Percentiles rank a stretch among this genome's conserved stretches.
Evolutionary conservation across 2,329 filamentous ascomycete species (phyloP).

Genomic region (Epichloe typhina): DNA sequence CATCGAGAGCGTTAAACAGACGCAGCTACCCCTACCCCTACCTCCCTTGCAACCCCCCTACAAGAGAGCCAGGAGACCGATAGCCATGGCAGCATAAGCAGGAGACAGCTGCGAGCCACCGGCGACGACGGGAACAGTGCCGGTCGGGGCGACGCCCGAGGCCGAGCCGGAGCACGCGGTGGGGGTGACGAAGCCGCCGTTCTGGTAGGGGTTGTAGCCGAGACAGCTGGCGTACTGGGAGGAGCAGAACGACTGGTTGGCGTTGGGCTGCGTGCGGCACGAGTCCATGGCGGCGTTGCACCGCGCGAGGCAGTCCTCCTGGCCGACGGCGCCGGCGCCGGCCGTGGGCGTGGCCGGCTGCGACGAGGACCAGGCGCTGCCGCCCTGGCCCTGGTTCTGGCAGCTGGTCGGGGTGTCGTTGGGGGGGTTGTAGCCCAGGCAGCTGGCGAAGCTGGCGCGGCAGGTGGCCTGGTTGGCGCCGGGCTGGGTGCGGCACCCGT

Average conservation of each 20-base stretch:
- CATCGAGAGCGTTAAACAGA: too few species aligned
- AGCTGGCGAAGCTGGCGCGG: too few species aligned
- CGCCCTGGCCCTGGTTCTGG: too few species aligned
- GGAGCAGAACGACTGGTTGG: not conserved
- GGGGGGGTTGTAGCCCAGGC: too few species aligned
- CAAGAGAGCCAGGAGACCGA: not conserved
- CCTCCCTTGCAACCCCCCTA: too few species aligned
- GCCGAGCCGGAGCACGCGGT: not conserved
- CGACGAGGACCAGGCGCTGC: too few species aligned
- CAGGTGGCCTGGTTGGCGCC: too few species aligned
- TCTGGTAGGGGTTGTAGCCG: not conserved
- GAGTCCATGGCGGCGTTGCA: not conserved
- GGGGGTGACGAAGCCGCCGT: not conserved
- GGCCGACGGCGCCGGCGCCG: not conserved
- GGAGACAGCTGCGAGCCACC: slow-evolving; percentile 1
- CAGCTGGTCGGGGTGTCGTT: too few species aligned
- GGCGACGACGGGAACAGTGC: not conserved
- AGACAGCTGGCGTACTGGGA: slow-evolving; percentile 2
- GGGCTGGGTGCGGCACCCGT: not conserved
- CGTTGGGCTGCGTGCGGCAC: not conserved
- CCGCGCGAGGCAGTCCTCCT: not conserved
- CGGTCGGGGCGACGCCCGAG: not conserved
- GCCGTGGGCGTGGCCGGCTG: not conserved
- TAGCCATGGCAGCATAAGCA: slow-evolving; percentile 1
- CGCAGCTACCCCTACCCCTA: too few species aligned